Conservation (phyloP, 2,329 filamentous ascomycete species). For the Huntiella omanensis region DNA sequence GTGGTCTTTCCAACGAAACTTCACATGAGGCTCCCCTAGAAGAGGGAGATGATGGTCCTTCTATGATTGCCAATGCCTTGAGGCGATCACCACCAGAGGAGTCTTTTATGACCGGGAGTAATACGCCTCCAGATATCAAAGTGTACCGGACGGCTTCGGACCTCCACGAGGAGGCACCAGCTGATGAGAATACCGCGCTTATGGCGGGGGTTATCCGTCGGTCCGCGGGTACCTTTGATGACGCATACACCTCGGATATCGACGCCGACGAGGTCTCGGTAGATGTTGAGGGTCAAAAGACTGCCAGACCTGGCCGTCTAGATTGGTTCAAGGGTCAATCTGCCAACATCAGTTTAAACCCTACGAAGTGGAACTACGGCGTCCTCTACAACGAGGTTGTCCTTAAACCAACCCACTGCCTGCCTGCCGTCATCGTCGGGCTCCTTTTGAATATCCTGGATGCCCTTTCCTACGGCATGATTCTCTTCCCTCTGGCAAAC, state of each 20-base stretch:
- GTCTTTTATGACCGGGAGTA: not conserved
- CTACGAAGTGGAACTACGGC: conserved; percentile 53
- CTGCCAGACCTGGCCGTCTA: not conserved
- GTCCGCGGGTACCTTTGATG: not conserved
- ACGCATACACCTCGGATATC: conserved; percentile 1
- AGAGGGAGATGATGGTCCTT: conserved; percentile 20
- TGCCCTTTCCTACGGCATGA: conserved; percentile 92
- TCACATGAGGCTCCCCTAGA: conserved; percentile 9
- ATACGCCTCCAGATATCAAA: conserved; percentile 7
- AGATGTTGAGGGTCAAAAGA: conserved; percentile 13
- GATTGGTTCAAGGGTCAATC: conserved; percentile 1
- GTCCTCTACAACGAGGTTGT: conserved; percentile 45
- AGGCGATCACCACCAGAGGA: conserved; percentile 29
- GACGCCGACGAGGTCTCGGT: conserved; percentile 1
- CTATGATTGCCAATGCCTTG: conserved; percentile 30
- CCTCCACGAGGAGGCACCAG: conserved; percentile 9
- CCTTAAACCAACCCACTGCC: conserved; percentile 46
- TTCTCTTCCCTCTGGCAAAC: conserved; percentile 79
- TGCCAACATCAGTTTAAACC: conserved; percentile 16
- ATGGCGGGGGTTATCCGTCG: conserved; percentile 15
- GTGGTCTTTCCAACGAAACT: conserved; percentile 3
- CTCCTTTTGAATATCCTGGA: conserved; percentile 83
- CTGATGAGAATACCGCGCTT: conserved; percentile 11
- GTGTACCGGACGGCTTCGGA: conserved; percentile 15
- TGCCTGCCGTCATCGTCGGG: conserved; percentile 78